Evolutionary conservation across 2,329 filamentous ascomycete genomes (phyloP).

Genomic region (Coniochaeta hoffmannii): DNA sequence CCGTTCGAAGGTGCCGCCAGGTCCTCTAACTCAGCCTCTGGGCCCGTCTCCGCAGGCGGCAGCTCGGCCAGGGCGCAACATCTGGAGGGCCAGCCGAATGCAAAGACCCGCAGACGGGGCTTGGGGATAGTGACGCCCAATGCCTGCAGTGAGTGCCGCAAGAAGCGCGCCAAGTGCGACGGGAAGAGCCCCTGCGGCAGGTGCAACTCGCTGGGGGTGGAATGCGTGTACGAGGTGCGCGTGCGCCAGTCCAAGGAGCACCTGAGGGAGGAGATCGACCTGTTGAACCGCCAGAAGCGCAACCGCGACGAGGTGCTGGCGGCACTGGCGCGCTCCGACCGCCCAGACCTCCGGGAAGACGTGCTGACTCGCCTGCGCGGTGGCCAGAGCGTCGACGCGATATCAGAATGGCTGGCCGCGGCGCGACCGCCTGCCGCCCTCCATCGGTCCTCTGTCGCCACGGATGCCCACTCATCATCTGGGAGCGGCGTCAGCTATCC

Average conservation of each 20-base stretch:
- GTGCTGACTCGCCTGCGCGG: conserved; percentile 44
- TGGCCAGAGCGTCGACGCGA: conserved; percentile 46
- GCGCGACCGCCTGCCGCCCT: background rate
- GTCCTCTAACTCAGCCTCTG: conserved; percentile 16
- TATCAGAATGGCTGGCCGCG: conserved; percentile 45
- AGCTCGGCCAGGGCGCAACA: too few relatives aligned
- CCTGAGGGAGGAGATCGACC: conserved; percentile 52
- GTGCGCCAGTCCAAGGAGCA: conserved; percentile 58
- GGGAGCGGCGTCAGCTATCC: conserved; percentile 15
- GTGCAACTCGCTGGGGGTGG: conserved; percentile 46
- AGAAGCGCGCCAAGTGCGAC: conserved; percentile 59
- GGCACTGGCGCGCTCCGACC: conserved; percentile 39
- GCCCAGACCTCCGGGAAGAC: conserved; percentile 44
- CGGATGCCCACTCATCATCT: conserved; percentile 4
- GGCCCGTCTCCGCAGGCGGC: background rate
- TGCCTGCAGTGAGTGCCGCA: conserved; percentile 54
- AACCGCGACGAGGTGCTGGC: conserved; percentile 48
- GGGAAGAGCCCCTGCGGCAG: conserved; percentile 48
- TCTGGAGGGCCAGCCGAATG: background rate
- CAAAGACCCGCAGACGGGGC: conserved; percentile 45
- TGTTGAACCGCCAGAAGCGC: conserved; percentile 44
- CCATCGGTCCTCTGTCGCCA: background rate
- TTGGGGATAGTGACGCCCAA: conserved; percentile 51
- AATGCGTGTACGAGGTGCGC: conserved; percentile 55
- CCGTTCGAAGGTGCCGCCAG: conserved; percentile 12